Percentiles rank a stretch among this genome's conserved stretches.
phyloP scores from a whole-genome alignment of 1,284 basidiomycete genomes.

The Malassezia pachydermatis region DNA sequence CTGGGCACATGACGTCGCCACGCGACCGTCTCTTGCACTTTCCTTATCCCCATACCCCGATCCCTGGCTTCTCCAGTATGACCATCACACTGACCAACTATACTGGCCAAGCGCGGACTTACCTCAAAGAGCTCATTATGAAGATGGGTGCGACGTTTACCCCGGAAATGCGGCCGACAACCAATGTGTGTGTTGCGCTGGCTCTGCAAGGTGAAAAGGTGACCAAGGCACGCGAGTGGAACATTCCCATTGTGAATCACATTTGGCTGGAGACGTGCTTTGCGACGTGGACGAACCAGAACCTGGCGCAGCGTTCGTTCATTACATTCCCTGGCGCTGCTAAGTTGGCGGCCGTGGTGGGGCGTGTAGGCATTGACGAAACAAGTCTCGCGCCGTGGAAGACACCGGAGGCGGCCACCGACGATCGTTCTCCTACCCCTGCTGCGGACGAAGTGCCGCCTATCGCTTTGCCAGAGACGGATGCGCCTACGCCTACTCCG shows the following conservation, averaged over 20 bases:
- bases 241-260: conserved; percentile 75
- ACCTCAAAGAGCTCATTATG: conserved; percentile 68
- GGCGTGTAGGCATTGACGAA: conserved; percentile 5
- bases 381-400: conserved; percentile 1
- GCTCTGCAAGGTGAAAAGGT: conserved; percentile 68
- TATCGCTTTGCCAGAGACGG: neutral
- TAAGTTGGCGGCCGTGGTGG: conserved; percentile 6
- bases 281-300: conserved; percentile 19
- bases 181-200: conserved; percentile 71
- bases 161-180: conserved; percentile 59
- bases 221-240: conserved; percentile 64
- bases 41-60: conserved; percentile 52
- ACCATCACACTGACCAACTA: conserved; percentile 77
- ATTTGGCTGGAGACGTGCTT: conserved; percentile 81
- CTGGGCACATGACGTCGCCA: conserved; percentile 58
- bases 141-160: conserved; percentile 70
- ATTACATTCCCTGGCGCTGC: conserved; percentile 17
- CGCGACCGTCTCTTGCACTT: conserved; percentile 59
- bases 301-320: conserved; percentile 14
- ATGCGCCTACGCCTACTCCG: neutral
- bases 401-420: neutral
- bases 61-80: conserved; percentile 51
- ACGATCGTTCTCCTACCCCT: neutral
- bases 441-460: neutral
- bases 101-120: conserved; percentile 69